Conservation (phyloP, 192 early-diverging fungal genomes). For the Physocladia obscura region DNA sequence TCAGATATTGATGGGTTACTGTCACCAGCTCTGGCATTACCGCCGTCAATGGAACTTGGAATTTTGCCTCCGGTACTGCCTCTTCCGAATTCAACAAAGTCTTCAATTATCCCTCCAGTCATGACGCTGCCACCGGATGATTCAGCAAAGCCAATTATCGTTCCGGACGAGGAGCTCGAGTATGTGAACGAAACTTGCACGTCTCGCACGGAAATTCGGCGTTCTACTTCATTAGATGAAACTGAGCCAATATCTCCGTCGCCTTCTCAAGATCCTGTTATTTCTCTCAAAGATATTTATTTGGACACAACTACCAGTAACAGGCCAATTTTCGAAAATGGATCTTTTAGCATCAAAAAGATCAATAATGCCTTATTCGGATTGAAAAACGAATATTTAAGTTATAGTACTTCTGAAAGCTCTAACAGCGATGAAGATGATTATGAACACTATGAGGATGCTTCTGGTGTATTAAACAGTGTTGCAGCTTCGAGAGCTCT, state of each 20-base stretch:
- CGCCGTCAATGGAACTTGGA: neutral
- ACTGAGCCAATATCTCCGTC: neutral
- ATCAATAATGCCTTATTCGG: neutral
- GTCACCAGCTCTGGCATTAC: neutral
- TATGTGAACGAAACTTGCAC: neutral
- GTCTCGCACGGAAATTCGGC: neutral
- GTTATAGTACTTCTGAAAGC: neutral
- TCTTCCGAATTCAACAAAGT: neutral
- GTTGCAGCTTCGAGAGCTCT: no score
- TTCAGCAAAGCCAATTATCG: neutral
- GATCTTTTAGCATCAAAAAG: neutral
- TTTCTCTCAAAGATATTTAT: slow-evolving; percentile 20
- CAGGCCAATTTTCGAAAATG: neutral
- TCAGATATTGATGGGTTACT: neutral
- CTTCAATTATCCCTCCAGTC: neutral
- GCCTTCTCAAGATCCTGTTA: no score
- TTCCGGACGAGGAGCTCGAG: neutral
- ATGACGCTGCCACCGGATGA: neutral
- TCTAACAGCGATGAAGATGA: neutral
- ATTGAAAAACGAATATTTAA: neutral
- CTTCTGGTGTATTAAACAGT: no score
- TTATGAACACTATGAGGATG: slow-evolving; percentile 2
- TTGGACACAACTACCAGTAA: neutral
- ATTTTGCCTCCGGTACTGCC: neutral
- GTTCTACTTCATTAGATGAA: neutral